Evolutionary conservation across 1,284 basidiomycete genomes (phyloP).

Genomic region (Xerocomus nothofagi): DNA sequence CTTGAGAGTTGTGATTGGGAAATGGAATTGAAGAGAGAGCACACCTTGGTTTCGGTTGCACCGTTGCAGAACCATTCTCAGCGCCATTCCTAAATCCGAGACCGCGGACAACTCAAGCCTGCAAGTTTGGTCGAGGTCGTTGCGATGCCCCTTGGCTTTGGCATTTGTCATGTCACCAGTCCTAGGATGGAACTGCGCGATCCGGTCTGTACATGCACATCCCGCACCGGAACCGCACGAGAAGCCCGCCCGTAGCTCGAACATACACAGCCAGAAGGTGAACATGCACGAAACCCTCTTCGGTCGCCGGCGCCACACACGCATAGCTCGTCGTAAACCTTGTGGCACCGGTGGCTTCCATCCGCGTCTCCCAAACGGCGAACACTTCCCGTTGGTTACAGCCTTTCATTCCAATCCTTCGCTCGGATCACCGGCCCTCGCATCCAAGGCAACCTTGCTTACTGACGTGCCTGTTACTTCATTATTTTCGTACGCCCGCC

Average conservation of each 20-base stretch:
- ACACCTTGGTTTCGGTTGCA: no score
- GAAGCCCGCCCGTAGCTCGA: not conserved
- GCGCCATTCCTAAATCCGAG: no score
- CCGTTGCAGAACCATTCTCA: no score
- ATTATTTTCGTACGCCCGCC: no score
- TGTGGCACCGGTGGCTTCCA: no score
- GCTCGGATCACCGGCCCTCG: not conserved
- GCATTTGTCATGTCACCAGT: not conserved
- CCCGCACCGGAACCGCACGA: not conserved
- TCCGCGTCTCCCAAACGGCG: not conserved
- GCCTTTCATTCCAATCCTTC: not conserved
- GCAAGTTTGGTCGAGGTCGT: not conserved
- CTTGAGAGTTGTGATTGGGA: no score
- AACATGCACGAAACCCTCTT: not conserved
- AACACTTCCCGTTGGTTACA: not conserved
- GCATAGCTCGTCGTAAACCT: not conserved
- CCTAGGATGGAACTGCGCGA: not conserved
- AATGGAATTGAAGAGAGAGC: no score
- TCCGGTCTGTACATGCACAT: not conserved
- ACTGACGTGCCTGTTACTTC: no score
- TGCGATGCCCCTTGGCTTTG: not conserved
- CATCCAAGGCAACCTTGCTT: no score
- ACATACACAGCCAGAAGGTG: not conserved
- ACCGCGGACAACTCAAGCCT: no score
- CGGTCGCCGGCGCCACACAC: not conserved